phyloP scores from a whole-genome alignment of 139 green algal genomes.

The Edaphochlamys debaryana region DNA sequence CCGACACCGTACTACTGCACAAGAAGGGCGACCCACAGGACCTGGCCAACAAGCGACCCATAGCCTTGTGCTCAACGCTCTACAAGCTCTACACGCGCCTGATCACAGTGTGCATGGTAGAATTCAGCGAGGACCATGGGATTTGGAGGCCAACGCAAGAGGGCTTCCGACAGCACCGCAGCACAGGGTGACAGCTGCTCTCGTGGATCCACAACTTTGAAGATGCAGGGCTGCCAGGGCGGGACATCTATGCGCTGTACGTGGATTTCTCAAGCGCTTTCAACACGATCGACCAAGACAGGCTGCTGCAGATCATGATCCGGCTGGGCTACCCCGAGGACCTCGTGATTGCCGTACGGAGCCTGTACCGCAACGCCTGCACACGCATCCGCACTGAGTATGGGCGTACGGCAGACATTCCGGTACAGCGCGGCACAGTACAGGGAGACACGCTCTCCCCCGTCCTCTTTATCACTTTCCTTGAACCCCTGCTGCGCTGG shows the following conservation, averaged over 20 bases:
- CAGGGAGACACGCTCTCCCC: not conserved
- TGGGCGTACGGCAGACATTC: not conserved
- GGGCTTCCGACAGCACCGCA: not conserved
- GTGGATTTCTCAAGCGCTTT: slow-evolving; percentile 7
- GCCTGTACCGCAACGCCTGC: not conserved
- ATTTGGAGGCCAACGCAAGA: not conserved
- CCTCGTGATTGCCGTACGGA: not conserved
- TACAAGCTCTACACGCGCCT: slow-evolving; percentile 64
- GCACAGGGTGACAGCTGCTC: not conserved
- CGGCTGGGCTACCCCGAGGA: not conserved
- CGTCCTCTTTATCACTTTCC: not conserved
- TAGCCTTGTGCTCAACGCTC: slow-evolving; percentile 41
- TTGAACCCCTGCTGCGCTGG: slow-evolving; percentile 13
- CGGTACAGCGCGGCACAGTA: not conserved
- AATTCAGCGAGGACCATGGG: not conserved
- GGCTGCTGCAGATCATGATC: not conserved
- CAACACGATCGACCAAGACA: not conserved
- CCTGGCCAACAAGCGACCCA: slow-evolving; percentile 43
- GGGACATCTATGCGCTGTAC: not conserved
- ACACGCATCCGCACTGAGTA: not conserved
- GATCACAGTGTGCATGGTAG: slow-evolving; percentile 16
- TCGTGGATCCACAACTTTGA: not conserved
- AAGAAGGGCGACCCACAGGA: slow-evolving; percentile 42
- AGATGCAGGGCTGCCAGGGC: not conserved
- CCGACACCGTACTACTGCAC: slow-evolving; percentile 47